Evolutionary conservation across 768 basidiomycete species (phyloP).

Genomic region (Austroboletus eburneus): DNA sequence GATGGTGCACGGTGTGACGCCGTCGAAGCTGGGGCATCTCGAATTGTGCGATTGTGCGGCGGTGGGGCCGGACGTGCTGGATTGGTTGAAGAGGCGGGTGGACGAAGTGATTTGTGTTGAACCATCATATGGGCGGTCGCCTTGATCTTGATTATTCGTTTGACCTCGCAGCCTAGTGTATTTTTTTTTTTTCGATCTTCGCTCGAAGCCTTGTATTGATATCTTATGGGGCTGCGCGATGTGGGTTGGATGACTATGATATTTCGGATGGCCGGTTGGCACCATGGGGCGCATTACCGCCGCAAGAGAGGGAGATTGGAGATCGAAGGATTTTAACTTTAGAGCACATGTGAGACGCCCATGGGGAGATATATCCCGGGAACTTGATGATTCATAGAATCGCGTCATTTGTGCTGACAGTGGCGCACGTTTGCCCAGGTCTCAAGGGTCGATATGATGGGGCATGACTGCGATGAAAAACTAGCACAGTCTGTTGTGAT

Average conservation of each 20-base stretch:
- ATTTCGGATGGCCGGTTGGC: neutral
- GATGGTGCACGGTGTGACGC: slow-evolving; percentile 45
- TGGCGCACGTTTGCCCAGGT: no score
- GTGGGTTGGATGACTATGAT: neutral
- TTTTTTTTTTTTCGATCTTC: no score
- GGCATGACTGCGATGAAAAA: no score
- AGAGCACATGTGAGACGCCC: slow-evolving; percentile 1
- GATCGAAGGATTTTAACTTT: slow-evolving; percentile 15
- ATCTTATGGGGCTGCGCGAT: slow-evolving; percentile 7
- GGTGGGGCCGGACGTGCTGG: slow-evolving; percentile 64
- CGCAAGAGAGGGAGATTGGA: slow-evolving; percentile 1
- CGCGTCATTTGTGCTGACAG: neutral
- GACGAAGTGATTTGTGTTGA: slow-evolving; percentile 62
- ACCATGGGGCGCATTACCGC: slow-evolving; percentile 10
- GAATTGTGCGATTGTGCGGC: slow-evolving; percentile 66
- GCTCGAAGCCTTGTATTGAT: no score
- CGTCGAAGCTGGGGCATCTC: slow-evolving; percentile 49
- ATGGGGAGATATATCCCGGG: neutral
- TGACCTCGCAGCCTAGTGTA: no score
- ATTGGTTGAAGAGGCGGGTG: slow-evolving; percentile 61
- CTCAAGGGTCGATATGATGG: no score
- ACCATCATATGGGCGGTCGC: slow-evolving; percentile 44
- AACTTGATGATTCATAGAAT: neutral
- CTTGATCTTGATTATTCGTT: slow-evolving; percentile 9
- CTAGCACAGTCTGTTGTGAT: no score